These are phyloP conservation scores for Backusella tuberculispora DNA, from an alignment of 192 early-diverging fungal species.

Conservation along the genomic window DNA sequence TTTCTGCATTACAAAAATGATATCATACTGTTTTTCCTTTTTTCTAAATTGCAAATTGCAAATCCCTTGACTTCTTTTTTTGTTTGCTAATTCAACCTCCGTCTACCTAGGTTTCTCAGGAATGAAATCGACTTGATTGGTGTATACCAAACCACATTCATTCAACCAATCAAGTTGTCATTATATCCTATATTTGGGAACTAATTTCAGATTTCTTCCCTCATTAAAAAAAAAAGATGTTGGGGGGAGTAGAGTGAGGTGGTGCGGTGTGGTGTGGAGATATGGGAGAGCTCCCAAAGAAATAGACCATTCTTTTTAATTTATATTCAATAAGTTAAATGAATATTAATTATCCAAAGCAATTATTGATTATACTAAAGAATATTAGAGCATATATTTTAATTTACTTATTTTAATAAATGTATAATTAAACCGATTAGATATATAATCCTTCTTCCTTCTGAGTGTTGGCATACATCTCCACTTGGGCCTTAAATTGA, in stretches of 20 bases:
- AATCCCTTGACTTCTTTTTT: slow-evolving; percentile 3
- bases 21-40: slow-evolving; percentile 3
- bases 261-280: too few relatives aligned
- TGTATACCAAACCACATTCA: background rate
- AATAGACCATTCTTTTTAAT: too few relatives aligned
- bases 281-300: too few relatives aligned
- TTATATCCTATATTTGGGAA: background rate
- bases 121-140: slow-evolving; percentile 1
- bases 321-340: too few relatives aligned
- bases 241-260: background rate
- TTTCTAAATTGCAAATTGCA: slow-evolving; percentile 11
- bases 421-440: background rate
- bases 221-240: background rate
- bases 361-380: too few relatives aligned
- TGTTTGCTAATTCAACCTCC: background rate
- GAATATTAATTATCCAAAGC: too few relatives aligned
- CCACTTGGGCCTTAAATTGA: too few relatives aligned
- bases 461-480: background rate
- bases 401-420: background rate
- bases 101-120: background rate
- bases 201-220: background rate
- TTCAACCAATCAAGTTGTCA: background rate
- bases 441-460: background rate
- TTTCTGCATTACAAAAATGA: background rate
- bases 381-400: too few relatives aligned